Evolutionary conservation across 2,329 filamentous ascomycete genomes (phyloP).

Genomic region (Chrysosporium keratinophilum): DNA sequence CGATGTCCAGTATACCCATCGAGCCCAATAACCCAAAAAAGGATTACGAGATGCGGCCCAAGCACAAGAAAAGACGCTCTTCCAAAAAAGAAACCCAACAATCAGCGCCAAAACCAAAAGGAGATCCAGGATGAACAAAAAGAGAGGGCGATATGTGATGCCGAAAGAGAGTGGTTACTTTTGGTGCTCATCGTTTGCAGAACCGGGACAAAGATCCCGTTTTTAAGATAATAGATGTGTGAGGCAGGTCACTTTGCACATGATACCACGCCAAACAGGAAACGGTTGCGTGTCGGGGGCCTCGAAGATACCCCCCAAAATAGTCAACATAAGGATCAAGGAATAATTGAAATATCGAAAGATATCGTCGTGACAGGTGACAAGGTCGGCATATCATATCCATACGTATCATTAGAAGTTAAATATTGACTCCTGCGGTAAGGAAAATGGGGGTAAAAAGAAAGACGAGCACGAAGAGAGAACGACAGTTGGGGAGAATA

Average conservation of each 20-base stretch:
- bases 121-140: neutral
- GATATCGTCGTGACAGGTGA: constrained; percentile 5
- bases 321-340: neutral
- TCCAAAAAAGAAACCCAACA: neutral
- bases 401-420: constrained; percentile 16
- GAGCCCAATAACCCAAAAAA: neutral
- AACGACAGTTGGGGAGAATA: neutral
- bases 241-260: neutral
- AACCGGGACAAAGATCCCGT: neutral
- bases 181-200: neutral
- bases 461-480: neutral
- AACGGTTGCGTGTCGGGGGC: neutral
- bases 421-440: constrained; percentile 5
- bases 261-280: neutral
- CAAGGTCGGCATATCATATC: constrained; percentile 14
- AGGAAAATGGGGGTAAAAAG: constrained; percentile 3
- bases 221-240: neutral
- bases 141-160: neutral
- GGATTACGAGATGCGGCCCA: neutral
- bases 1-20: constrained; percentile 11
- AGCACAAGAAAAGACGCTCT: neutral
- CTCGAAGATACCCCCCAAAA: neutral
- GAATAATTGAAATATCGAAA: neutral
- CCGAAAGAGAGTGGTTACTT: neutral
- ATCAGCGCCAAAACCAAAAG: neutral